Evolutionary conservation across 441 rosid genomes (phyloP).

Genomic region (Melianthus villosus): DNA sequence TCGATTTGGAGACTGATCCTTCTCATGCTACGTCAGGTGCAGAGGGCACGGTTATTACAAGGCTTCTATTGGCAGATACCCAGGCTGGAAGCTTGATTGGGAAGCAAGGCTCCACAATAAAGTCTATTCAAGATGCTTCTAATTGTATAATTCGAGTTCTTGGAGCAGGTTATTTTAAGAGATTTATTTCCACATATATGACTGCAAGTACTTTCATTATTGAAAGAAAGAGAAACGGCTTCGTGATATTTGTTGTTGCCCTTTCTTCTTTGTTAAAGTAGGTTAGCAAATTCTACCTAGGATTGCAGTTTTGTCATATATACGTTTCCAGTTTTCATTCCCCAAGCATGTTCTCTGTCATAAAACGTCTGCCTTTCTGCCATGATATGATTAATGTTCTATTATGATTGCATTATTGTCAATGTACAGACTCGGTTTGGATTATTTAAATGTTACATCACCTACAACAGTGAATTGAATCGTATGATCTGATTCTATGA

Average conservation of each 20-base stretch:
- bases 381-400: no score
- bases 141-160: conserved; percentile 17
- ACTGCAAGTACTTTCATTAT: background rate
- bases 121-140: conserved; percentile 18
- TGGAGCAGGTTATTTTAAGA: conserved; percentile 8
- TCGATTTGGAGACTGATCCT: conserved; percentile 13
- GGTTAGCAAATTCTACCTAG: background rate
- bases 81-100: conserved; percentile 20
- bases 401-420: no score
- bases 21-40: conserved; percentile 7
- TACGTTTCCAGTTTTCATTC: background rate
- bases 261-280: background rate
- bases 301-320: background rate
- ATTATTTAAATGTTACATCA: background rate
- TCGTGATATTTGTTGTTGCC: background rate
- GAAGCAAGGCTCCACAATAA: conserved; percentile 17
- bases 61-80: conserved; percentile 17
- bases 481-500: background rate
- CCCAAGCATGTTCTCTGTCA: background rate
- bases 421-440: background rate
- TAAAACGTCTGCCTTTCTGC: no score
- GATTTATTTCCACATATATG: background rate
- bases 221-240: no score
- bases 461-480: background rate
- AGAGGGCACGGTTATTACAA: conserved; percentile 15